Conservation (phyloP, 495 filamentous ascomycete genomes). For the Lasiosphaeria hispida region DNA sequence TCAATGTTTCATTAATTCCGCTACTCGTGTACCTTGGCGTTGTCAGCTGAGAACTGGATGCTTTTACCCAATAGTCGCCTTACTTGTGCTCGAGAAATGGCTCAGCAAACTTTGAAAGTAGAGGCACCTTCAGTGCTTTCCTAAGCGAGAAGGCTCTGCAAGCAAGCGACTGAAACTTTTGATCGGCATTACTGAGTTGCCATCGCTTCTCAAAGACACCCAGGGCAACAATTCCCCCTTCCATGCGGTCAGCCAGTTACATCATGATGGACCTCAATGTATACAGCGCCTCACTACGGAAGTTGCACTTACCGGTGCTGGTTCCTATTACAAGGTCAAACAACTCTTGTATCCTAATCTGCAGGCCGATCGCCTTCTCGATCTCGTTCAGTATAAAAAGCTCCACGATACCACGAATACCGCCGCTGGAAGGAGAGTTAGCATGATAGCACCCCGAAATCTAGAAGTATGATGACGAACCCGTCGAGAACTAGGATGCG, state of each 20-base stretch:
- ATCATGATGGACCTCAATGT: neutral
- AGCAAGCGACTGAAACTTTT: conserved; percentile 33
- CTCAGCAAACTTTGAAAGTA: conserved; percentile 30
- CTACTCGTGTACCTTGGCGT: conserved; percentile 35
- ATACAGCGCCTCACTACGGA: neutral
- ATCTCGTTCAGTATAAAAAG: conserved; percentile 39
- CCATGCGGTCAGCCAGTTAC: conserved; percentile 20
- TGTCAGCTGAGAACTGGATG: neutral
- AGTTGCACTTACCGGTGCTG: conserved; percentile 28
- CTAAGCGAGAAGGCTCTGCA: conserved; percentile 38
- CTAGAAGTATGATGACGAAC: conserved; percentile 19
- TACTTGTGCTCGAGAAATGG: neutral
- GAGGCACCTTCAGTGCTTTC: conserved; percentile 24
- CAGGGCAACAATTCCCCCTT: conserved; percentile 49
- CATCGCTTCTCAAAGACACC: conserved; percentile 40
- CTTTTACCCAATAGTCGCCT: too few relatives aligned
- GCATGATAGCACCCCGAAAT: neutral
- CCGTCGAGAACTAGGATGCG: conserved; percentile 42
- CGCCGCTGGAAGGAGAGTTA: conserved; percentile 30
- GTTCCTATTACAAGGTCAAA: conserved; percentile 50
- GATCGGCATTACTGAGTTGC: conserved; percentile 36
- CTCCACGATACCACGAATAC: conserved; percentile 45
- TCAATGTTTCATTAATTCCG: conserved; percentile 31
- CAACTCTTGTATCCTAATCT: conserved; percentile 36
- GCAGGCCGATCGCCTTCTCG: conserved; percentile 28